phyloP scores from a whole-genome alignment of 2,329 filamentous ascomycete genomes.

The Elsinoe ampelina region DNA sequence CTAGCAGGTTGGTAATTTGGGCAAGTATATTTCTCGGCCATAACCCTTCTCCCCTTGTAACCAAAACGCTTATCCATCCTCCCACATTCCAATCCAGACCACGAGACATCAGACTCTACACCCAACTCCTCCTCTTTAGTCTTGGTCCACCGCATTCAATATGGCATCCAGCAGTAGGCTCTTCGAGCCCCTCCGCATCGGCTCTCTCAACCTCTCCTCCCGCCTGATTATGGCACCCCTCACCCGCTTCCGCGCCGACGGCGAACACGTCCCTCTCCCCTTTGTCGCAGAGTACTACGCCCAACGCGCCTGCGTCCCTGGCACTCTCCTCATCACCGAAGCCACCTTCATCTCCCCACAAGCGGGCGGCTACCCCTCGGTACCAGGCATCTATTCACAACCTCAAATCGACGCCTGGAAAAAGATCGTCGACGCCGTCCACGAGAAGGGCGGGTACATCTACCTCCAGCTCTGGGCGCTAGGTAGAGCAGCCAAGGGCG shows the following conservation, averaged over 20 bases:
- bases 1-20: neutral
- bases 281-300: slow-evolving; percentile 16
- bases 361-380: slow-evolving; percentile 41
- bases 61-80: neutral
- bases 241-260: slow-evolving; percentile 40
- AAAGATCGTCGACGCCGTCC: slow-evolving; percentile 51
- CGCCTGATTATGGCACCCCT: slow-evolving; percentile 49
- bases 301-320: slow-evolving; percentile 29
- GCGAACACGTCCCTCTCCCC: slow-evolving; percentile 38
- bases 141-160: neutral
- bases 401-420: slow-evolving; percentile 54
- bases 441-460: slow-evolving; percentile 52
- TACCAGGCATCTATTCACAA: slow-evolving; percentile 49
- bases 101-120: neutral
- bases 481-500: slow-evolving; percentile 44
- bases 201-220: slow-evolving; percentile 33
- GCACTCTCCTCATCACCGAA: slow-evolving; percentile 52
- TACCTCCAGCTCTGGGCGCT: slow-evolving; percentile 54
- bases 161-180: slow-evolving; percentile 19
- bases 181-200: slow-evolving; percentile 36
- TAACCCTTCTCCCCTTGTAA: neutral
- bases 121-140: neutral
- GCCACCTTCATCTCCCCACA: slow-evolving; percentile 43
- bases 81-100: neutral
- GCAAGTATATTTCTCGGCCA: neutral